phyloP scores from a whole-genome alignment of 2,329 filamentous ascomycete species.

The Sporothrix phasma region DNA sequence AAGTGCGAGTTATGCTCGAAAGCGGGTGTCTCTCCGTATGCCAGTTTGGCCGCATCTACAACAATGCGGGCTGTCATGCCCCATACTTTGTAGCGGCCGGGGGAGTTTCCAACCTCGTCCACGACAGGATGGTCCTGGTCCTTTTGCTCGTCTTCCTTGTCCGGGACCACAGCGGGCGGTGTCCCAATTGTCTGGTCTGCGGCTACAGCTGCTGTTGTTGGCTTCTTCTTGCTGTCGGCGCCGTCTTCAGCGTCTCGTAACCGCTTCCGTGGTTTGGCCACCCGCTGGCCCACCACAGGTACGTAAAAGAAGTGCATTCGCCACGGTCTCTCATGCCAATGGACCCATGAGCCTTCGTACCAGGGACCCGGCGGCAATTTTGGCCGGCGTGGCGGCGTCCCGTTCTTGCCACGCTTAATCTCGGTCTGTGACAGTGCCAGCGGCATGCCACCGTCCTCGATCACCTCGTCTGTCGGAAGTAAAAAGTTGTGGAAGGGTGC shows the following conservation, averaged over 20 bases:
- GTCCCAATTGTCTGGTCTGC: neutral
- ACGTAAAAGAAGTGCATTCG: constrained; percentile 87
- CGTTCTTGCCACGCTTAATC: neutral
- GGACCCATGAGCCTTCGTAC: constrained; percentile 77
- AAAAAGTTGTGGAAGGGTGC: constrained; percentile 82
- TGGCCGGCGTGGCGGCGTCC: constrained; percentile 4
- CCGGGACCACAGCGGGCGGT: constrained; percentile 9
- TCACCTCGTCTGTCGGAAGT: constrained; percentile 45
- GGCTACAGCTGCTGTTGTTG: neutral
- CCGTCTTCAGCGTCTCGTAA: constrained; percentile 6
- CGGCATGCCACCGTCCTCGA: constrained; percentile 19
- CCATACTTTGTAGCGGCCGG: constrained; percentile 70
- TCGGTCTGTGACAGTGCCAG: constrained; percentile 8
- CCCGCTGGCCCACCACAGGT: constrained; percentile 60
- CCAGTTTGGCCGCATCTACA: constrained; percentile 76
- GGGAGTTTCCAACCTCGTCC: constrained; percentile 28
- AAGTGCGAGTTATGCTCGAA: constrained; percentile 58
- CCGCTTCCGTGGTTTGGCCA: constrained; percentile 45
- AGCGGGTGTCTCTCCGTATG: constrained; percentile 72
- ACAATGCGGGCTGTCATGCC: constrained; percentile 90
- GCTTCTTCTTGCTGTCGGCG: neutral
- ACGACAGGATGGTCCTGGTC: constrained; percentile 20
- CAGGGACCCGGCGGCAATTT: constrained; percentile 50
- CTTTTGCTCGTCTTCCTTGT: constrained; percentile 16
- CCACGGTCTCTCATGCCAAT: constrained; percentile 73